Conservation (phyloP, 2,329 filamentous ascomycete species). For the Chaetomium globosum region DNA sequence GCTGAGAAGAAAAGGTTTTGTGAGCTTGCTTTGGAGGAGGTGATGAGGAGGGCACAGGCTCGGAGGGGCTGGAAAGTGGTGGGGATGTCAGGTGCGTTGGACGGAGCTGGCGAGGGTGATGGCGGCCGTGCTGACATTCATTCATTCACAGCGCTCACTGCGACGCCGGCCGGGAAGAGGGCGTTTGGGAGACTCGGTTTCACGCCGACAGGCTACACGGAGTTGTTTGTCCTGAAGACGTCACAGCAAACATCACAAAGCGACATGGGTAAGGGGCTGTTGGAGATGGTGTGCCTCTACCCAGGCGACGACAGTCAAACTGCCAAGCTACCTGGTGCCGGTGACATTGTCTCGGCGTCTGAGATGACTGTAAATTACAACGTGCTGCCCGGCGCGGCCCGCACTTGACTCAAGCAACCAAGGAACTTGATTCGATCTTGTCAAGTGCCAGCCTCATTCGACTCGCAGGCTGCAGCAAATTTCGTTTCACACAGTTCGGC, state of each 20-base stretch:
- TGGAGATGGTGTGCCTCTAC: constrained; percentile 27
- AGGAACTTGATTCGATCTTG: not conserved
- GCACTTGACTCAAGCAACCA: not conserved
- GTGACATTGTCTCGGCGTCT: constrained; percentile 18
- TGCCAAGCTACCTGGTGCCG: not conserved
- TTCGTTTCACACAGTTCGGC: not conserved
- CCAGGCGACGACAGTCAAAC: constrained; percentile 18
- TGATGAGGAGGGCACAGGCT: constrained; percentile 25
- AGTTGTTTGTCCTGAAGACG: constrained; percentile 32
- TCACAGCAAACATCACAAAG: not conserved
- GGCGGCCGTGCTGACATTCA: not conserved
- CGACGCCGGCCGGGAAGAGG: constrained; percentile 38
- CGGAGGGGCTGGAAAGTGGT: constrained; percentile 35
- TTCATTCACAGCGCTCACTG: constrained; percentile 38
- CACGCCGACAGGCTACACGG: constrained; percentile 39
- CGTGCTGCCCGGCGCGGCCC: not conserved
- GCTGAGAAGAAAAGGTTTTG: constrained; percentile 33
- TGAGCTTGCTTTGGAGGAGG: constrained; percentile 34
- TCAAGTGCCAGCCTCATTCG: not conserved
- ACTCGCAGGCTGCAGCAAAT: not conserved
- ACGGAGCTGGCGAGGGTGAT: not conserved
- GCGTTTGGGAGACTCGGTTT: constrained; percentile 40
- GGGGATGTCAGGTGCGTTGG: constrained; percentile 39
- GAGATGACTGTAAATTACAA: constrained; percentile 30
- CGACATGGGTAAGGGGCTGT: not conserved